A percentile compares a stretch with the other conserved stretches of the same genome.
Conservation (phyloP, 805 yeast species). For the Clavispora phyllophila region DNA sequence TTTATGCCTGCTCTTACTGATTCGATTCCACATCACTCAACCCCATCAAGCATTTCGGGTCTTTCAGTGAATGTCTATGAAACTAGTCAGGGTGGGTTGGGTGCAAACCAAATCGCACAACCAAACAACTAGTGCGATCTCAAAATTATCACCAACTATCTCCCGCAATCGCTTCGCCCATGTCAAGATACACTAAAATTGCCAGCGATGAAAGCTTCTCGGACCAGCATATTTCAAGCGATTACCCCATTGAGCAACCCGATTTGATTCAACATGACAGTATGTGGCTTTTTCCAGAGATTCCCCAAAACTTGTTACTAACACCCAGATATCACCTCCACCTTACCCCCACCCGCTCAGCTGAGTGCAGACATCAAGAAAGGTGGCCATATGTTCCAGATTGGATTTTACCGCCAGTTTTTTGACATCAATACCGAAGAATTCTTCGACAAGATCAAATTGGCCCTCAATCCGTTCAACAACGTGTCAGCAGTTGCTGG, state of each 20-base stretch:
- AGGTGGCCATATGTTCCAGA: constrained; percentile 34
- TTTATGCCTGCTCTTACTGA: no score
- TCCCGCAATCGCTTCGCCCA: neutral
- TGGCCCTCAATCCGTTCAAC: constrained; percentile 54
- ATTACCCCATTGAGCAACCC: constrained; percentile 10
- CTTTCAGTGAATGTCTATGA: no score
- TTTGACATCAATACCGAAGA: constrained; percentile 67
- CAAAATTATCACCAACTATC: neutral
- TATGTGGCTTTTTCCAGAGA: constrained; percentile 5
- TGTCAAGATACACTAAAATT: constrained; percentile 1
- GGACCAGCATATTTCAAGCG: neutral
- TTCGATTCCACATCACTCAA: no score
- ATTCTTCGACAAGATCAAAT: constrained; percentile 49
- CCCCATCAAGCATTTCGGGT: no score
- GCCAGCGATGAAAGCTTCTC: neutral
- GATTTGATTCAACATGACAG: constrained; percentile 20
- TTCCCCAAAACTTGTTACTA: neutral
- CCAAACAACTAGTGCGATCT: neutral
- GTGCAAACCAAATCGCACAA: neutral
- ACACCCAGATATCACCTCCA: constrained; percentile 2
- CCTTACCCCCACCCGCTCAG: neutral
- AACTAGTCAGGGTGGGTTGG: neutral
- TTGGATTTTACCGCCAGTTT: constrained; percentile 57
- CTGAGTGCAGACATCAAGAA: neutral
- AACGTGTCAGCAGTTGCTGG: constrained; percentile 14